Conservation (phyloP, 306 rosid species). For the Quercus berberidifolia region DNA sequence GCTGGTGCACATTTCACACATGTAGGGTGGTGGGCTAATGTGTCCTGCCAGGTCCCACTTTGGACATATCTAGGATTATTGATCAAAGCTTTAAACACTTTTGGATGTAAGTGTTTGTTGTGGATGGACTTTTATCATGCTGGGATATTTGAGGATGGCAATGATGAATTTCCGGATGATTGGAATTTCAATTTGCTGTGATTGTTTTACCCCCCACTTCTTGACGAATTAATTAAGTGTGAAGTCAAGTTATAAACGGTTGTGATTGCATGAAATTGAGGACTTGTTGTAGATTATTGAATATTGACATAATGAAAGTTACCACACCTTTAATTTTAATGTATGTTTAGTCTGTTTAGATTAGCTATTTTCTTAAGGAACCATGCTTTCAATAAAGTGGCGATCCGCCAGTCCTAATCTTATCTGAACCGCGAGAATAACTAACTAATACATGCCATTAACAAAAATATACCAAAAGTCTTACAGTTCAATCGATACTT, state of each 20-base stretch:
- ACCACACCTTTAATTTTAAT: too few relatives aligned
- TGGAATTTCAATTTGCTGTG: neutral
- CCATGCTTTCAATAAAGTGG: too few relatives aligned
- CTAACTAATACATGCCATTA: too few relatives aligned
- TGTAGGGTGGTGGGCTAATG: constrained; percentile 37
- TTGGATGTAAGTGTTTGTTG: neutral
- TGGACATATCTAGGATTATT: constrained; percentile 2
- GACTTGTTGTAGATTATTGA: neutral
- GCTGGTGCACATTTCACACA: constrained; percentile 45
- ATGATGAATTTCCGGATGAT: neutral
- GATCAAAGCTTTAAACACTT: neutral
- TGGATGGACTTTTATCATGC: neutral
- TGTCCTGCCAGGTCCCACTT: constrained; percentile 16
- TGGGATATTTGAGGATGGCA: neutral
- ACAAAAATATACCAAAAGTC: too few relatives aligned
- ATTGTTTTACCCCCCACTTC: neutral
- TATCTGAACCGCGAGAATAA: too few relatives aligned
- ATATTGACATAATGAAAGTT: neutral
- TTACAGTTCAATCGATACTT: too few relatives aligned
- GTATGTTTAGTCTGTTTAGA: too few relatives aligned
- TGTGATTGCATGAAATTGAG: neutral
- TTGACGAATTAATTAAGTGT: neutral
- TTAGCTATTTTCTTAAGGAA: too few relatives aligned
- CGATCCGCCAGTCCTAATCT: too few relatives aligned
- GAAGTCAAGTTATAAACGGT: neutral